phyloP scores from a whole-genome alignment of 2,329 filamentous ascomycete species.

The Talaromyces sp. region DNA sequence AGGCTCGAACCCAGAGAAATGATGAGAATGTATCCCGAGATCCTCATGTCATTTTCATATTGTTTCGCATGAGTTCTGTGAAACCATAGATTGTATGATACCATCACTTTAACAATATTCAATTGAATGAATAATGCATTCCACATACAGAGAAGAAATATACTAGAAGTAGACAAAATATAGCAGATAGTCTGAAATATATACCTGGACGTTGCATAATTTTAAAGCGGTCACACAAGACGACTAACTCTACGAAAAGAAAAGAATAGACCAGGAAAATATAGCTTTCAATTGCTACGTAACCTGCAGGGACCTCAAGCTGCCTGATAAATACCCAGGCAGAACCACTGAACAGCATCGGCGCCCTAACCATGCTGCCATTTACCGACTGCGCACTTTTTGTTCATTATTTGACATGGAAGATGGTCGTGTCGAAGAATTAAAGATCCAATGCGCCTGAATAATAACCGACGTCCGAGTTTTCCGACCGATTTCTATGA shows the following conservation, averaged over 20 bases:
- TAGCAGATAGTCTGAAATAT: background rate
- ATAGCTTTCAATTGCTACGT: slow-evolving; percentile 9
- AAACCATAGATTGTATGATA: background rate
- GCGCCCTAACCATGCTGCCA: slow-evolving; percentile 3
- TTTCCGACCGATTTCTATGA: slow-evolving; percentile 2
- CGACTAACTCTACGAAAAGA: background rate
- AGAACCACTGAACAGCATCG: background rate
- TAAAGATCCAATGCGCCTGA: background rate
- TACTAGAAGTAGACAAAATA: background rate
- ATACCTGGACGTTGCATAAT: background rate
- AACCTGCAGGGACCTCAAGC: slow-evolving; percentile 2
- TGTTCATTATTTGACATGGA: slow-evolving; percentile 7
- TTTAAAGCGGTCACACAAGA: background rate
- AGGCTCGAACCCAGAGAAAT: too few relatives aligned
- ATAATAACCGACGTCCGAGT: background rate
- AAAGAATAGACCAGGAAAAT: background rate
- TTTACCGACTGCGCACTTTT: slow-evolving; percentile 5
- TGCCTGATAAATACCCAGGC: background rate
- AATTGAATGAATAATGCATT: background rate
- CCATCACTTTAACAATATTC: too few relatives aligned
- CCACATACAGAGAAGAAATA: too few relatives aligned
- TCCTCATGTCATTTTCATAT: background rate
- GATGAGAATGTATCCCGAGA: too few relatives aligned
- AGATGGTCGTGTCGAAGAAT: background rate
- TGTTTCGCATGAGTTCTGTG: background rate